A percentile compares a stretch with the other conserved stretches of the same genome.
Conservation (phyloP, 441 rosid species). For the Cnidoscolus chayamansa region DNA sequence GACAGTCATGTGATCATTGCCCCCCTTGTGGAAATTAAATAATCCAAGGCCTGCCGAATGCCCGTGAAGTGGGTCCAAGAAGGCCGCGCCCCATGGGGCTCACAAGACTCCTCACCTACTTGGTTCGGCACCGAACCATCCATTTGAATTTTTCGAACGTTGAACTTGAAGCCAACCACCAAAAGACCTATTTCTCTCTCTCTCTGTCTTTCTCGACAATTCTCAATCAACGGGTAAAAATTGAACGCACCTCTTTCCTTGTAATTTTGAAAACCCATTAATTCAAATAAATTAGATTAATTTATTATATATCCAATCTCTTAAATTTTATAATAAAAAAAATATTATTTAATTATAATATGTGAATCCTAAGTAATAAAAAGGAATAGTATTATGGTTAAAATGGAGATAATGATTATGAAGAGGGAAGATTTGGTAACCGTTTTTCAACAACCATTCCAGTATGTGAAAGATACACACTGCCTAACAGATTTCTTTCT, state of each 20-base stretch:
- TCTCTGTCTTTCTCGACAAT: too few species aligned
- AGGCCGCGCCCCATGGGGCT: constrained; percentile 52
- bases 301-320: too few species aligned
- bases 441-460: constrained; percentile 44
- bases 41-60: constrained; percentile 22
- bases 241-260: too few species aligned
- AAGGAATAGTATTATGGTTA: constrained; percentile 22
- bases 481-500: constrained; percentile 34
- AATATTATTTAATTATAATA: too few species aligned
- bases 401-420: constrained; percentile 13
- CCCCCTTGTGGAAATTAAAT: constrained; percentile 2
- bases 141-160: constrained; percentile 77
- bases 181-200: neutral
- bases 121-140: constrained; percentile 46
- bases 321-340: too few species aligned
- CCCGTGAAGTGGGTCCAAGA: constrained; percentile 48
- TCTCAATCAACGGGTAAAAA: too few species aligned
- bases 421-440: constrained; percentile 33
- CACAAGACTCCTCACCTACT: constrained; percentile 33
- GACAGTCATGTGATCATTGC: constrained; percentile 15
- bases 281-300: too few species aligned
- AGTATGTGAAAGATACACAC: constrained; percentile 28
- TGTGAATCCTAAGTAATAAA: too few species aligned
- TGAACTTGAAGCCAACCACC: constrained; percentile 31
- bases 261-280: too few species aligned